A percentile compares a stretch with the other conserved stretches of the same genome.
phyloP scores from a whole-genome alignment of 2,329 filamentous ascomycete genomes.

The Diatrype stigma region DNA sequence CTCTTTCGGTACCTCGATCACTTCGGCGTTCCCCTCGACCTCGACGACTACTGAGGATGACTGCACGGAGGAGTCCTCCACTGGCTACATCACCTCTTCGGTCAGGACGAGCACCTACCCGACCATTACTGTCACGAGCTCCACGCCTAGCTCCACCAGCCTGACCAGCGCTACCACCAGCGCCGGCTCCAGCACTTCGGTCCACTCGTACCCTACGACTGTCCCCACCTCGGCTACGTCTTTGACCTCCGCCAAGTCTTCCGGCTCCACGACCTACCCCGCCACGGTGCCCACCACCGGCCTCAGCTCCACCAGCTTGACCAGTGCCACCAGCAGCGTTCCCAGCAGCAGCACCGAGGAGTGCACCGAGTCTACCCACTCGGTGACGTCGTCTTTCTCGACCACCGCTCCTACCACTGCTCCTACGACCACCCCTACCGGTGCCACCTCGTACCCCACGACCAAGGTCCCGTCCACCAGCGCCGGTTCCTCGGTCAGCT shows the following conservation, averaged over 20 bases:
- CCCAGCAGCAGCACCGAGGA: slow-evolving; percentile 4
- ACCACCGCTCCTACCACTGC: too few relatives aligned
- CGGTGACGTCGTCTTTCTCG: background rate
- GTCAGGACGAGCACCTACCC: too few relatives aligned
- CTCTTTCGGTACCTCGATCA: background rate
- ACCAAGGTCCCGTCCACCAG: background rate
- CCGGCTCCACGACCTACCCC: background rate
- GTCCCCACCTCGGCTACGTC: background rate
- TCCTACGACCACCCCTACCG: too few relatives aligned
- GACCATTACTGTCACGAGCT: too few relatives aligned
- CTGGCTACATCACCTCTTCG: too few relatives aligned
- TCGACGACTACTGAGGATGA: too few relatives aligned
- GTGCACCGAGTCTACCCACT: background rate
- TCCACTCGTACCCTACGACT: background rate
- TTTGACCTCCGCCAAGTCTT: background rate
- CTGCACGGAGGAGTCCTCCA: too few relatives aligned
- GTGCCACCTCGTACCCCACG: background rate
- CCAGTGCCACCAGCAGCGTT: slow-evolving; percentile 7
- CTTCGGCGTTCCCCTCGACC: background rate
- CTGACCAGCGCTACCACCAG: background rate
- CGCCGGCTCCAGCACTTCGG: too few relatives aligned
- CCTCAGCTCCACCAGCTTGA: slow-evolving; percentile 10
- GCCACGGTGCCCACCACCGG: slow-evolving; percentile 1
- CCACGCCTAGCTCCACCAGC: slow-evolving; percentile 13
- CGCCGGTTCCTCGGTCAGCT: background rate